These are phyloP conservation scores for Postia placenta DNA, from an alignment of 768 basidiomycete species.

Conservation along the genomic window DNA sequence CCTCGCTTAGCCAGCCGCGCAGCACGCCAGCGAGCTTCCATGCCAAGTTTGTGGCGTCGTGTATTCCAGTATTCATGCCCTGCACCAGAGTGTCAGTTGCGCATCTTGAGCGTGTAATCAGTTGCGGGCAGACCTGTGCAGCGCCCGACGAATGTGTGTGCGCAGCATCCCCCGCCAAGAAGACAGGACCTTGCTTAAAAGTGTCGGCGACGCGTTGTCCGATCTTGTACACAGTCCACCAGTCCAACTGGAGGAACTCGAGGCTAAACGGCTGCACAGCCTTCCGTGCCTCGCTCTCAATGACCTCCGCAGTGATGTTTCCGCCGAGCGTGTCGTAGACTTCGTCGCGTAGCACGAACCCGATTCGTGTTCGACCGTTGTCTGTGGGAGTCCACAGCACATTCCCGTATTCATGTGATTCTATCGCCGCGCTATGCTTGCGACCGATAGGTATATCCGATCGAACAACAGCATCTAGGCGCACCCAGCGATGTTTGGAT, in stretches of 20 bases:
- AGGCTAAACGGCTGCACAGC: background rate
- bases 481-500: background rate
- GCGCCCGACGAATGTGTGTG: background rate
- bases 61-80: constrained; percentile 2
- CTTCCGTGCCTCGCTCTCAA: background rate
- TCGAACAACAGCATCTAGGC: background rate
- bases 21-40: constrained; percentile 1
- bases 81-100: no score
- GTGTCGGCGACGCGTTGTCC: background rate
- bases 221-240: background rate
- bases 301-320: background rate
- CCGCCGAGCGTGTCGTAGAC: background rate
- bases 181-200: background rate
- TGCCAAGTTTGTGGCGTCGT: constrained; percentile 1
- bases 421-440: background rate
- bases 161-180: background rate
- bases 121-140: background rate
- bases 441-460: background rate
- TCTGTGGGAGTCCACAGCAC: background rate
- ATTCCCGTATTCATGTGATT: background rate
- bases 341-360: background rate
- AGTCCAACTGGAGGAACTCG: background rate
- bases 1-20: background rate
- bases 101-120: no score
- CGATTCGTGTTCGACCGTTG: background rate